Evolutionary conservation across 208 protist species (phyloP), one percentile per base, ranked within the genome.

Genomic region (Endotrypanum monterogeii): DNA sequence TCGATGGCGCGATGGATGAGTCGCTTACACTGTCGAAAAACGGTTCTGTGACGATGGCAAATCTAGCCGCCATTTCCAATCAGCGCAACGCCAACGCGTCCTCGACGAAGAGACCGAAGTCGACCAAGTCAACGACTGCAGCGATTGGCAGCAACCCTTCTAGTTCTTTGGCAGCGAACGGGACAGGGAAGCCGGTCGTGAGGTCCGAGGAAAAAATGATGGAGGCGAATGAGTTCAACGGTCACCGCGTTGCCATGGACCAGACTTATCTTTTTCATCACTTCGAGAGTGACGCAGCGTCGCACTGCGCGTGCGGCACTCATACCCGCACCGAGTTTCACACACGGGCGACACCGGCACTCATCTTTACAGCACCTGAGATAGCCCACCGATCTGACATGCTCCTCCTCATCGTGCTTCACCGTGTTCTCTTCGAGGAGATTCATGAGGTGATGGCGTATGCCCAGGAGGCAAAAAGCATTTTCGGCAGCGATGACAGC

Each of bases 381-480:
- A 60, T 94, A 20, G 79, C 88, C 1, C 72, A 76, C 51, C 81
- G 85, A 39, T 63, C 71, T 18, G 89, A 96, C 50, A 78, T 91
- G 71, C 79, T 92, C 62, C 79, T 96, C 57, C 87, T 96, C 55
- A 89, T 96, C 41, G 60, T 96, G 32, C 70, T 96, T 20, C 85
- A 94, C 56, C 77, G 73, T 30, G 52, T 74, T 8, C 68, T 87
- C 41, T 80, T 71, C 37, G 69, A 84, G 52, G 54, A 73, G 62
- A 41, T 44, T 9, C 65, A 74, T 57, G 69, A 61, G 30, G 30
- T 55, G 28, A 62, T 58, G 14, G 65, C 71, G 25, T 71, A 81
- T 56, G 80, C 72, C 37, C 55, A 54, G 9, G 71, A 75, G 62
- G 71, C 76, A 28, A 61, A 52, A 23, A n/a, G 48, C 60, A 73